A percentile compares a stretch with the other conserved stretches of the same genome.
Evolutionary conservation across 2,329 filamentous ascomycete genomes (phyloP).

Genomic region (Colletotrichum camelliae): DNA sequence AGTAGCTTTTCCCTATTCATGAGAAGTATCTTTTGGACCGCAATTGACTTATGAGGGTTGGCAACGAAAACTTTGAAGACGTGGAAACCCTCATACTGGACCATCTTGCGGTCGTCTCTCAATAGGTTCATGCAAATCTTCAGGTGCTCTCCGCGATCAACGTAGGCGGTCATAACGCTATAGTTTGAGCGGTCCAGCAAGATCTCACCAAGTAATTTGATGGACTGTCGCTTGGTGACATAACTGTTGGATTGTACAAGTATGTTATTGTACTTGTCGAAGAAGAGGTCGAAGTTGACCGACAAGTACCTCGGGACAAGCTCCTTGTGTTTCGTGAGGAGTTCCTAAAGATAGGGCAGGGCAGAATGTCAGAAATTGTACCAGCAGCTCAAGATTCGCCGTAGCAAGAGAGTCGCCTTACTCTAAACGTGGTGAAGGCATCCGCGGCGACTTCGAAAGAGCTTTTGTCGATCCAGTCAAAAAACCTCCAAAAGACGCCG

Average conservation of each 20-base stretch:
- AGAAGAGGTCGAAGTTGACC: conserved; percentile 93
- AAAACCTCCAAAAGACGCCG: conserved; percentile 96
- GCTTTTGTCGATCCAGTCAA: conserved; percentile 95
- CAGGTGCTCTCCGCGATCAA: conserved; percentile 92
- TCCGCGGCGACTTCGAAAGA: conserved; percentile 97
- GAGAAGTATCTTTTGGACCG: conserved; percentile 92
- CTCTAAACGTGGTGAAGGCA: conserved; percentile 95
- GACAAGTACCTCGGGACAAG: conserved; percentile 87
- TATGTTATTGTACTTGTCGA: conserved; percentile 85
- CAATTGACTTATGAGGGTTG: conserved; percentile 96
- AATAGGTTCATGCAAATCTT: conserved; percentile 99
- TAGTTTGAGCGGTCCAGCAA: conserved; percentile 95
- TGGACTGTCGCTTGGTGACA: conserved; percentile 96
- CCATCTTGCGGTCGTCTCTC: conserved; percentile 96
- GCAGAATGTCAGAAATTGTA: background rate
- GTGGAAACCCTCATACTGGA: conserved; percentile 98
- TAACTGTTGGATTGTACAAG: conserved; percentile 94
- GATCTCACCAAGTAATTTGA: conserved; percentile 95
- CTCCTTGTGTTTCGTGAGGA: conserved; percentile 92
- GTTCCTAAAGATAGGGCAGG: conserved; percentile 63
- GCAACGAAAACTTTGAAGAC: conserved; percentile 99
- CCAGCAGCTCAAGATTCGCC: background rate
- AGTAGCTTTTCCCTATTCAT: conserved; percentile 95
- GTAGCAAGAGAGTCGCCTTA: conserved; percentile 46
- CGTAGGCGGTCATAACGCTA: conserved; percentile 96